Evolutionary conservation across 805 yeast genomes (phyloP), one percentile per base, ranked within the genome.

Genomic region (Dipodascus geniculatus): DNA sequence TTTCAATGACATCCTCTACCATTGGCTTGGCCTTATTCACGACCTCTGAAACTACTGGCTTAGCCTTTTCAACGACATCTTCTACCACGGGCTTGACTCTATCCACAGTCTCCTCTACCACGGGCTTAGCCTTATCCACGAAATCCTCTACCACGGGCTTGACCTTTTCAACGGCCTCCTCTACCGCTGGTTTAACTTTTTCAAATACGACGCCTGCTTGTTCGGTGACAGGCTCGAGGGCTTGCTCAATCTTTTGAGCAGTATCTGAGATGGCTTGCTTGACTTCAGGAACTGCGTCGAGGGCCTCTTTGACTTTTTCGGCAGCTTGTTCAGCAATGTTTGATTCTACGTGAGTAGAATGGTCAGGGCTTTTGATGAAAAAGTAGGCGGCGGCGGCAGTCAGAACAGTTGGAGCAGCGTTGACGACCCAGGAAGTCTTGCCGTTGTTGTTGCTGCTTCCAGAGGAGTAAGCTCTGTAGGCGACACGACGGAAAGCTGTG

Each of bases 131-230:
- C 35, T 28, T 28, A 28, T 28, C 35, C 8, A 14, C 8, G 14
- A 14, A 8, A 14, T 28, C 35, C 14, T 28, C 14, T 28, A 28
- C 35, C 14, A 14, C 35, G 14, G 35, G 14, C 35, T 28, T 14
- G 14, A 14, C 8, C 14, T 8, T 14, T 28, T 67, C 73, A 61
- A 73, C 68, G 61, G 83, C 74, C 52, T 72, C 68, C 42, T 66
- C 73, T 8, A 87, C 86, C 11, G 80, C 73, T 64, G 78, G 75
- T 69, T 85, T 28, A 28, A 14, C 35, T 28, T 28, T 28, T 28
- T 28, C 35, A 28, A 14, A 8, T 28, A 28, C 11, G 14, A 14
- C 35, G n/a, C n/a, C n/a, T n/a, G n/a, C n/a, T n/a, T n/a, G n/a
- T 14, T 28, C 35, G 35, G 20, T 11, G 14, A n/a, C 11, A n/a